Conservation (phyloP, 2,329 filamentous ascomycete species). For the Colletotrichum higginsianum region DNA sequence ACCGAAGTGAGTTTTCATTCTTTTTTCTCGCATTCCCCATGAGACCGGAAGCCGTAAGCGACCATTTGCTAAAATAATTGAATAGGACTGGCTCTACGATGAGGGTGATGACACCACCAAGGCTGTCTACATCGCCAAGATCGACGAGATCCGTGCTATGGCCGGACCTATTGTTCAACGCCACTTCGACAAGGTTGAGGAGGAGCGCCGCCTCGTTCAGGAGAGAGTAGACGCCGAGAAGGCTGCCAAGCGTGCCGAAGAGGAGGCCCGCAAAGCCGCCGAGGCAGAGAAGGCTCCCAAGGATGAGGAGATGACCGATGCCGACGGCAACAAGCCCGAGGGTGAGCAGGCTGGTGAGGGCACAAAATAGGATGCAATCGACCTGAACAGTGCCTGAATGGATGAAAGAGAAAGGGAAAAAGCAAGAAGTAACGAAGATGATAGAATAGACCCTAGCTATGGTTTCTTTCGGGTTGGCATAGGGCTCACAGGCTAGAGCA, state of each 20-base stretch:
- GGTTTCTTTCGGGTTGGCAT: conserved; percentile 42
- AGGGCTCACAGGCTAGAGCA: conserved; percentile 43
- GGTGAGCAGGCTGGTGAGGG: conserved; percentile 60
- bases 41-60: not conserved
- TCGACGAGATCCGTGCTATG: conserved; percentile 93
- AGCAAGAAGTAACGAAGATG: conserved; percentile 37
- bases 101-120: conserved; percentile 96
- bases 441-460: conserved; percentile 43
- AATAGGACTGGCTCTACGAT: conserved; percentile 96
- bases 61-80: conserved; percentile 45
- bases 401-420: conserved; percentile 15
- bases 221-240: conserved; percentile 84
- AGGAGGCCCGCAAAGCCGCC: conserved; percentile 68
- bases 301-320: conserved; percentile 77
- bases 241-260: conserved; percentile 79
- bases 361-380: conserved; percentile 44
- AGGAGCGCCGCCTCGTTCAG: conserved; percentile 83
- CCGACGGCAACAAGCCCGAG: conserved; percentile 67
- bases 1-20: conserved; percentile 80
- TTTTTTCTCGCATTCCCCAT: no score
- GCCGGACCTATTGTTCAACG: conserved; percentile 94
- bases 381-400: not conserved
- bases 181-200: conserved; percentile 94
- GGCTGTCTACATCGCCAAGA: conserved; percentile 93
- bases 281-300: conserved; percentile 66